Conservation (phyloP, 148 eudicot species). For the Amaranthus hypochondriacus region DNA sequence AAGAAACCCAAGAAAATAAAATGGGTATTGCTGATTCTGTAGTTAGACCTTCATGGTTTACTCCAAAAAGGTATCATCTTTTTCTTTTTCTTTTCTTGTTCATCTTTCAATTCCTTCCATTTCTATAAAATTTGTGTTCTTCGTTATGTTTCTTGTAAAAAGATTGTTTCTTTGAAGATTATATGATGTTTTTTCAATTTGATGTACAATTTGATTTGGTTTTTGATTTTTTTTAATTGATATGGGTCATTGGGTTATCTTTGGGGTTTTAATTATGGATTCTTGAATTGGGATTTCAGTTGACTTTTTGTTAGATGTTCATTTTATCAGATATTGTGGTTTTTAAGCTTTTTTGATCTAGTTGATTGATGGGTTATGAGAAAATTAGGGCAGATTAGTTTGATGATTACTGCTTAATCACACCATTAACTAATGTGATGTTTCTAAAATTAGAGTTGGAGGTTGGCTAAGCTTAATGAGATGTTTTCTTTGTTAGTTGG, state of each 20-base stretch:
- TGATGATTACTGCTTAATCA: background rate
- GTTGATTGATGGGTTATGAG: background rate
- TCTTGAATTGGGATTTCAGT: background rate
- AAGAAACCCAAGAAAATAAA: slow-evolving; percentile 7
- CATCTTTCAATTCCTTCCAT: no score
- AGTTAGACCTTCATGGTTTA: slow-evolving; percentile 68
- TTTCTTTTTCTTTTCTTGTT: background rate
- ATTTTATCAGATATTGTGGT: background rate
- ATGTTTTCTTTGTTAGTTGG: background rate
- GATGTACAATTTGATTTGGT: background rate
- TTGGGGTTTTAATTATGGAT: slow-evolving; percentile 11
- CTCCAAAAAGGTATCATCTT: slow-evolving; percentile 57
- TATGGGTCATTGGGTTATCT: background rate
- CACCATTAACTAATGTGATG: background rate
- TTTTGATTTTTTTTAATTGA: background rate
- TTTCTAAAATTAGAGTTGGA: background rate
- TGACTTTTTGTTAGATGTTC: background rate
- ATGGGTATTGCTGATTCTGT: slow-evolving; percentile 19
- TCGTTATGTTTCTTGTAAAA: no score
- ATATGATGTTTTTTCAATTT: no score
- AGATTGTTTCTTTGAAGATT: no score
- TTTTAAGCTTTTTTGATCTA: background rate
- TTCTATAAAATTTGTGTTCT: no score
- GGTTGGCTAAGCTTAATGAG: background rate
- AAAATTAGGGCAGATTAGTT: background rate